Evolutionary conservation across 1,284 basidiomycete genomes (phyloP).

Genomic region (Hypsizygus ulmarius): DNA sequence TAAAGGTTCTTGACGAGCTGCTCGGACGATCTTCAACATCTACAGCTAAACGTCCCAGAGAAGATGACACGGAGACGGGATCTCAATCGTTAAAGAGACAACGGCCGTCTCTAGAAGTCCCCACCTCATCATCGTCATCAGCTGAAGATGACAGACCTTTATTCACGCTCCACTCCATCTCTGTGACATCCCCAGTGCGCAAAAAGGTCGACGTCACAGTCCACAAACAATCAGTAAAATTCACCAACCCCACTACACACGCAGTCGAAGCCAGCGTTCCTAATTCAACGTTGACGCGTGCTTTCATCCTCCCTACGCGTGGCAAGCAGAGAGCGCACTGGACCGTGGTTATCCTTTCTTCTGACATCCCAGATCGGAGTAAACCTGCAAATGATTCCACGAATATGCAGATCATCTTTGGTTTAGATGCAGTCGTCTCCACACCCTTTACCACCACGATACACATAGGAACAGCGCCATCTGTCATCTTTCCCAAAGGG

Average conservation of each 20-base stretch:
- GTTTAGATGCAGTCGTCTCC: constrained; percentile 48
- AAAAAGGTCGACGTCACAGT: constrained; percentile 64
- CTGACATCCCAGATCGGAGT: constrained; percentile 41
- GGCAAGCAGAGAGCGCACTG: constrained; percentile 60
- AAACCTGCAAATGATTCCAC: constrained; percentile 26
- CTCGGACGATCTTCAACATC: constrained; percentile 6
- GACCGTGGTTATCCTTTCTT: constrained; percentile 54
- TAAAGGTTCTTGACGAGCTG: constrained; percentile 18
- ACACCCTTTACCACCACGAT: constrained; percentile 39
- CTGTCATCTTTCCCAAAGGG: constrained; percentile 41
- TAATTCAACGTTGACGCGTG: constrained; percentile 43
- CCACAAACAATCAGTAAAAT: constrained; percentile 42
- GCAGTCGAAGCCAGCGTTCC: constrained; percentile 44
- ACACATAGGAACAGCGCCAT: constrained; percentile 23
- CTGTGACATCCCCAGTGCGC: constrained; percentile 56
- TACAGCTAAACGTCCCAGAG: constrained; percentile 18
- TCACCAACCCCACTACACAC: constrained; percentile 44
- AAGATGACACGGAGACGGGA: constrained; percentile 11
- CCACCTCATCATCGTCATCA: constrained; percentile 2
- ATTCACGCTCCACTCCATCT: constrained; percentile 55
- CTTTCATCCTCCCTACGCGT: constrained; percentile 61
- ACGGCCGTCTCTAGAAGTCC: constrained; percentile 10
- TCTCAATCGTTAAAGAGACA: constrained; percentile 17
- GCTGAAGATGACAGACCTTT: constrained; percentile 33
- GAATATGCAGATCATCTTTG: constrained; percentile 54